These are phyloP conservation scores for Verticillium dahliae DNA, from an alignment of 2,329 filamentous ascomycete genomes.

Conservation along the genomic window DNA sequence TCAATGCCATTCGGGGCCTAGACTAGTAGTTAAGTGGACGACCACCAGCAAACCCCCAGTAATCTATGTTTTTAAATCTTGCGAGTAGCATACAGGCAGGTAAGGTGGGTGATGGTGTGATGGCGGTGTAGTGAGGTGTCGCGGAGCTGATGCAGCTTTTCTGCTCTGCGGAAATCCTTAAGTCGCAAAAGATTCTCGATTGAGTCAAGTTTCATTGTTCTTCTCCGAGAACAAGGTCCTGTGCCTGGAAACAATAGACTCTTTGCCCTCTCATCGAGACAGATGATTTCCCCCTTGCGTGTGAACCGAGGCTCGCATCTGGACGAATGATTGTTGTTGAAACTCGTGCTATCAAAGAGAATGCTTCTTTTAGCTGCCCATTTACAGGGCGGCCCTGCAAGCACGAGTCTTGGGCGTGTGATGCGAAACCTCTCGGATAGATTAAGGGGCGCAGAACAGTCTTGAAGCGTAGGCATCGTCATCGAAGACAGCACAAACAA, in stretches of 20 bases:
- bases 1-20: too few relatives aligned
- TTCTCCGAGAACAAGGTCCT: not conserved
- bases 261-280: too few relatives aligned
- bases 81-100: not conserved
- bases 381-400: not conserved
- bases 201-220: too few relatives aligned
- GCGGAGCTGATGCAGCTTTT: not conserved
- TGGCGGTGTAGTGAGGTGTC: too few relatives aligned
- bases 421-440: not conserved
- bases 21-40: not conserved
- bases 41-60: not conserved
- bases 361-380: not conserved
- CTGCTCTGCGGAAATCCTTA: too few relatives aligned
- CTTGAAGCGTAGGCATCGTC: not conserved
- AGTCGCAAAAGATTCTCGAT: too few relatives aligned
- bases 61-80: not conserved
- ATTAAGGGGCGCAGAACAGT: not conserved
- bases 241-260: not conserved
- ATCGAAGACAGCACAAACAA: not conserved
- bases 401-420: not conserved
- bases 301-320: not conserved
- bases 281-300: too few relatives aligned
- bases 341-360: not conserved
- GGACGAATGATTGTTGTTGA: not conserved
- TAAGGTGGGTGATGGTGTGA: not conserved